These are phyloP conservation scores for Kalmusia sp. DNA, from an alignment of 2,329 filamentous ascomycete species.

Conservation along the genomic window DNA sequence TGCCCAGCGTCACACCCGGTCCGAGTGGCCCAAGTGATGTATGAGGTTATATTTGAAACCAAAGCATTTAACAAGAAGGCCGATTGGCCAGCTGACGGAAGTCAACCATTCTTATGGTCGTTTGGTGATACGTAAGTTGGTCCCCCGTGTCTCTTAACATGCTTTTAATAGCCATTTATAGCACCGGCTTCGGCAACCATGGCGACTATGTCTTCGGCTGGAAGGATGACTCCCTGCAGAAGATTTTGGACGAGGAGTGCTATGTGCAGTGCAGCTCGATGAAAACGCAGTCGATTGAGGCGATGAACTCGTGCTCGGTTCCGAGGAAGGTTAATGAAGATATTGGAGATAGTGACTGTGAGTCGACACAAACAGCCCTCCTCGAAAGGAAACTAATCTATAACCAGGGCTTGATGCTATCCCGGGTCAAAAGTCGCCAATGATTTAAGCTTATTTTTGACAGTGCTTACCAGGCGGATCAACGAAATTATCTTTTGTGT, in stretches of 20 bases:
- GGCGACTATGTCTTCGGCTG: conserved; percentile 63
- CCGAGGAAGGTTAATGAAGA: conserved; percentile 55
- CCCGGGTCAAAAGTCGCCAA: not conserved
- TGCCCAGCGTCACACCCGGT: conserved; percentile 59
- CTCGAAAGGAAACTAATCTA: not conserved
- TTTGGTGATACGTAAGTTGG: conserved; percentile 45
- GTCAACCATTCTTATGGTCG: conserved; percentile 39
- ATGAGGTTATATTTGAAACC: conserved; percentile 44
- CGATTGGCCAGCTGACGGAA: conserved; percentile 34
- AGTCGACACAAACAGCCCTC: not conserved
- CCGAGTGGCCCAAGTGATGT: conserved; percentile 31
- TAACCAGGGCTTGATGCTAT: not conserved
- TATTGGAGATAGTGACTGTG: conserved; percentile 49
- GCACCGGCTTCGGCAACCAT: conserved; percentile 57
- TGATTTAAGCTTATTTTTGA: too few species aligned
- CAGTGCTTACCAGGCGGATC: too few species aligned
- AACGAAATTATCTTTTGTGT: too few species aligned
- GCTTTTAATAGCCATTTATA: not conserved
- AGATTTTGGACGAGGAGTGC: conserved; percentile 43
- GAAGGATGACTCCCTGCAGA: conserved; percentile 58
- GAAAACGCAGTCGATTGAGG: conserved; percentile 53
- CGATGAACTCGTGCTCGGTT: conserved; percentile 57
- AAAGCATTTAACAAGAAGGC: conserved; percentile 36
- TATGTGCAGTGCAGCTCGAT: conserved; percentile 50
- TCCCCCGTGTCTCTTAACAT: conserved; percentile 26